Base-by-base conservation (phyloP, 805 yeast species). In the Teunomyces gatunensis region DNA sequence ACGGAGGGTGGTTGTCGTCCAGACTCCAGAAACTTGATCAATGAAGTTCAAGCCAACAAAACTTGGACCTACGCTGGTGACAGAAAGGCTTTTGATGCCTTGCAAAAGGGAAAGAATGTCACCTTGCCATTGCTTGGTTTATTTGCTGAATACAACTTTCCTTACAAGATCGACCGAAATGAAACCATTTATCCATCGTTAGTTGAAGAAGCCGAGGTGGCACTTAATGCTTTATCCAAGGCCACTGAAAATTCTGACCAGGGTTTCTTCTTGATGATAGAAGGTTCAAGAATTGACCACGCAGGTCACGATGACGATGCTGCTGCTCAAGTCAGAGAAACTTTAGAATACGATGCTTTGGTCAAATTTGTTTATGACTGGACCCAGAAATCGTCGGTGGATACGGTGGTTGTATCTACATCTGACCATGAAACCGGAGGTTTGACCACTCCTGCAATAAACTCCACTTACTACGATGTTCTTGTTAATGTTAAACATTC, bases 401-500 rank as follows among this genome's bases (percentile, higher is more conserved):
- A 89, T 55, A 89, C 96, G 2, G 73, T 86, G 39, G 78, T 89
- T 36, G 73, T 91, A 36, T 82, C 92, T 20, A 89, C 96, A 1
- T 85, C 95, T 21, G 97, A 91, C 65, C 98, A 91, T 71, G 98
- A 91, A 65, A 91, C 97, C 21, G 98, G 98, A 52, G 98, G 97
- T 0, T 75, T 91, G 54, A 86, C 87, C 12, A 79, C 88, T 40
- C 89, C 96, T 0, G 81, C 97, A 2, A 96, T 89, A 48, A 91
- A 90, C 60, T 60, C 81, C 48, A 91, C 97, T 96, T 80, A 77
- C 58, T 97, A 97, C 1, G 83, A 86, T 60, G 88, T 80, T 15
- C 74, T 91, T 47, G 65, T 74, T 33, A 79, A 83, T 53, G 87
- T 88, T 20, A 73, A 79, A 10, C 89, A 86, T 60, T 85, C 96